Evolutionary conservation across 2,329 filamentous ascomycete species (phyloP).

Genomic region (Curvularia sp.): DNA sequence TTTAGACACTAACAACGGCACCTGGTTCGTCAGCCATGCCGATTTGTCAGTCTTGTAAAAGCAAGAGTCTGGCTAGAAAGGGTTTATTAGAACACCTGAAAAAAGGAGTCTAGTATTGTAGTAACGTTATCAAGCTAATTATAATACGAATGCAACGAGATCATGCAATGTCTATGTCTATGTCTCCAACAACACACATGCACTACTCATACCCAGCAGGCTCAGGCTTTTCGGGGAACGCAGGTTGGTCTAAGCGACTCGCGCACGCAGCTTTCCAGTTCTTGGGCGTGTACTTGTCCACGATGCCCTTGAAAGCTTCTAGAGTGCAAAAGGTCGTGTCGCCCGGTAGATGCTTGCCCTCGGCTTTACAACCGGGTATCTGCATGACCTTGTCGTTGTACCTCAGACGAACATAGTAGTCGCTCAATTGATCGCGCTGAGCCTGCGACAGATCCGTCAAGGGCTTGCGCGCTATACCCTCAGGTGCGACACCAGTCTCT

Average conservation of each 20-base stretch:
- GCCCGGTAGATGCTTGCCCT: slow-evolving; percentile 83
- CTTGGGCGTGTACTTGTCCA: slow-evolving; percentile 85
- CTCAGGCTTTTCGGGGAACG: slow-evolving; percentile 55
- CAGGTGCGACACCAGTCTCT: slow-evolving; percentile 13
- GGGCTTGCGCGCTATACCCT: slow-evolving; percentile 67
- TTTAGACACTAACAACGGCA: slow-evolving; percentile 44
- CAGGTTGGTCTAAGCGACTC: slow-evolving; percentile 62
- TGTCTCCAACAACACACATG: background rate
- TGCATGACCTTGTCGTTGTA: slow-evolving; percentile 88
- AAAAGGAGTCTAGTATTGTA: background rate
- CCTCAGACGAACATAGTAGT: slow-evolving; percentile 85
- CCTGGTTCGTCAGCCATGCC: slow-evolving; percentile 44
- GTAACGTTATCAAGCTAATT: background rate
- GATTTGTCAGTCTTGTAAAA: slow-evolving; percentile 33
- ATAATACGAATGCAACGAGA: background rate
- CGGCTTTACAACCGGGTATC: slow-evolving; percentile 78
- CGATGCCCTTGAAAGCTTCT: slow-evolving; percentile 90
- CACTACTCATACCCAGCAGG: slow-evolving; percentile 41
- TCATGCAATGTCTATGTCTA: background rate
- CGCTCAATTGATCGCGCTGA: slow-evolving; percentile 68
- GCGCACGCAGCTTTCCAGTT: slow-evolving; percentile 75
- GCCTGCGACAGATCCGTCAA: slow-evolving; percentile 61
- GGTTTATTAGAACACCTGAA: background rate
- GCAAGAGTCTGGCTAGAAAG: background rate
- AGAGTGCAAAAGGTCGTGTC: slow-evolving; percentile 92